Evolutionary conservation across 495 filamentous ascomycete genomes (phyloP).

Genomic region (Podospora pseudocomata): DNA sequence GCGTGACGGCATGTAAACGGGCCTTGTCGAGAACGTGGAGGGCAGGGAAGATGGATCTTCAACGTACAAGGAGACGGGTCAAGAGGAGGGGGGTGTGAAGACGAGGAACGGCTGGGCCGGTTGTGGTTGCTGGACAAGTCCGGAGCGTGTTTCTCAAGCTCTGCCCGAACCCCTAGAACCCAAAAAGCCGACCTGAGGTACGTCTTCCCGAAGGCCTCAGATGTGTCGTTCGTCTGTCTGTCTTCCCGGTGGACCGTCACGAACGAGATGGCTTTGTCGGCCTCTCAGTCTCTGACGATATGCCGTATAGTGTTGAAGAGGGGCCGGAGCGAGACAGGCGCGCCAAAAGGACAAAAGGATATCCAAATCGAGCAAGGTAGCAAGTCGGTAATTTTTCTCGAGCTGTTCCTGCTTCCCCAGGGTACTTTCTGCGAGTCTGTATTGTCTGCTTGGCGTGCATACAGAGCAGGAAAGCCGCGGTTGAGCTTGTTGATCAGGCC

Average conservation of each 20-base stretch:
- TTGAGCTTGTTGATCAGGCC: conserved; percentile 30
- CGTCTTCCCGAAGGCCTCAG: conserved; percentile 8
- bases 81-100: conserved; percentile 12
- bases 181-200: conserved; percentile 2
- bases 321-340: conserved; percentile 29
- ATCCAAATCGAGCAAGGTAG: conserved; percentile 32
- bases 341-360: conserved; percentile 40
- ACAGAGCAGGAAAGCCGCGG: conserved; percentile 29
- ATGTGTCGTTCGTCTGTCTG: conserved; percentile 4
- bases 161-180: conserved; percentile 18
- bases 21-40: conserved; percentile 34
- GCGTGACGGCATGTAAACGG: conserved; percentile 31
- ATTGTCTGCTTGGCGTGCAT: conserved; percentile 38
- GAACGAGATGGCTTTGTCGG: conserved; percentile 2
- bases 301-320: conserved; percentile 39
- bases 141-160: conserved; percentile 6
- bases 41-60: conserved; percentile 30
- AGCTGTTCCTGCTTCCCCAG: conserved; percentile 34
- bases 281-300: conserved; percentile 23
- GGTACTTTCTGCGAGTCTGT: conserved; percentile 29
- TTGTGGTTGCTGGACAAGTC: conserved; percentile 13
- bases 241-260: neutral
- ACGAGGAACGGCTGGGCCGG: conserved; percentile 6
- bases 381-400: conserved; percentile 32
- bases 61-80: conserved; percentile 30